phyloP scores from a whole-genome alignment of 2,329 filamentous ascomycete species.

The Pestalotiopsis sp. region DNA sequence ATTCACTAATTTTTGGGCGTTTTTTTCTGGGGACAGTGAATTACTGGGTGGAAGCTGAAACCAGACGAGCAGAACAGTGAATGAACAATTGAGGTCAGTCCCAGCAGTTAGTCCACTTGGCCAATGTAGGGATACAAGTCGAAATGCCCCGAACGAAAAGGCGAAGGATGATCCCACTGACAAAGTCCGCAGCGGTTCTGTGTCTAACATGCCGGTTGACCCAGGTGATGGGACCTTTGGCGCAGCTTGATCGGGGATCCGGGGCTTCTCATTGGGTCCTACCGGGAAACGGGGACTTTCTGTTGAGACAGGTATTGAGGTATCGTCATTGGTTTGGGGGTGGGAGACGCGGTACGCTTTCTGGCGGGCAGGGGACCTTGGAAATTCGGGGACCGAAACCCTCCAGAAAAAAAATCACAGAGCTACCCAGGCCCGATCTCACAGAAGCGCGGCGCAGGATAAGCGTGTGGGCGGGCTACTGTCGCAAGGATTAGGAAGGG shows the following conservation, averaged over 20 bases:
- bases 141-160: not conserved
- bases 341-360: not conserved
- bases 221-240: constrained; percentile 1
- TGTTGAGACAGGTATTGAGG: not conserved
- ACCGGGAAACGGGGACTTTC: not conserved
- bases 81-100: not conserved
- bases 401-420: not conserved
- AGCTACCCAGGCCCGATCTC: not conserved
- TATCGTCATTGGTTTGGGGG: not conserved
- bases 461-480: not conserved
- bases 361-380: not conserved
- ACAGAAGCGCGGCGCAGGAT: not conserved
- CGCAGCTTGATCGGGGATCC: not conserved
- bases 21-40: not conserved
- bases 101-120: not conserved
- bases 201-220: not conserved
- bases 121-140: not conserved
- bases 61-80: too few species aligned
- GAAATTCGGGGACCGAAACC: constrained; percentile 10
- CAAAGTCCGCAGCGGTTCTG: not conserved
- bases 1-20: not conserved
- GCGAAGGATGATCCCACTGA: not conserved
- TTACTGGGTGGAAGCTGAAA: not conserved
- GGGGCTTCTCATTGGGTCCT: constrained; percentile 6
- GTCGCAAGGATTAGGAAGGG: not conserved